A percentile compares a stretch with the other conserved stretches of the same genome.
Evolutionary conservation across 495 filamentous ascomycete genomes (phyloP).

Genomic region (Daldinia decipiens): DNA sequence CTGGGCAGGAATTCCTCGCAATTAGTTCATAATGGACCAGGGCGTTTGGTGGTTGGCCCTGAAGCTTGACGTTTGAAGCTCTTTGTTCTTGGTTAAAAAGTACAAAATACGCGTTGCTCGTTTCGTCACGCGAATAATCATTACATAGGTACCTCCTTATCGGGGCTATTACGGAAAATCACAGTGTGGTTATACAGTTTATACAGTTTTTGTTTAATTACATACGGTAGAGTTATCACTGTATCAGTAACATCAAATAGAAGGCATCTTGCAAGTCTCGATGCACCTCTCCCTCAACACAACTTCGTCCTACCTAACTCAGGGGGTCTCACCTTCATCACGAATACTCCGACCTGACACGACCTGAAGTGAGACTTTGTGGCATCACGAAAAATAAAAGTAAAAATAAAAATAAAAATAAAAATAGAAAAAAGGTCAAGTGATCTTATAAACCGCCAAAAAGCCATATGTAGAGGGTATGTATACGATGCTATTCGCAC

Average conservation of each 20-base stretch:
- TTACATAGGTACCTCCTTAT: constrained; percentile 7
- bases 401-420: no score
- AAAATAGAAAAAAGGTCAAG: constrained; percentile 11
- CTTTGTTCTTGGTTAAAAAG: constrained; percentile 32
- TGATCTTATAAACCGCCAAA: constrained; percentile 33
- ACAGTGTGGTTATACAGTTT: constrained; percentile 14
- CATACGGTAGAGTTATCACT: not conserved
- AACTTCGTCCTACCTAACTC: constrained; percentile 8
- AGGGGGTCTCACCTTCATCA: constrained; percentile 22
- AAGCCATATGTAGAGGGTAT: constrained; percentile 31
- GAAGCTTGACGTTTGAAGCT: constrained; percentile 17
- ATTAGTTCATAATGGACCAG: constrained; percentile 43
- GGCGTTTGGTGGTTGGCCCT: constrained; percentile 21
- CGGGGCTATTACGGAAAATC: constrained; percentile 17
- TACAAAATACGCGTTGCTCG: constrained; percentile 26
- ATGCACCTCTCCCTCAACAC: not conserved
- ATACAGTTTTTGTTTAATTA: not conserved
- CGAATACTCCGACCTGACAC: not conserved
- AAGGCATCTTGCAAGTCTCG: not conserved
- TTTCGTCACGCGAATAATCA: constrained; percentile 46
- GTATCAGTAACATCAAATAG: not conserved
- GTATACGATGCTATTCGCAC: constrained; percentile 17
- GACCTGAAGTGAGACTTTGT: constrained; percentile 17
- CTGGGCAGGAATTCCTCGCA: constrained; percentile 37
- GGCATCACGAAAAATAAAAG: constrained; percentile 13